Evolutionary conservation across 176 grass and related monocot species (phyloP).

Genomic region (Carex myosuroides): DNA sequence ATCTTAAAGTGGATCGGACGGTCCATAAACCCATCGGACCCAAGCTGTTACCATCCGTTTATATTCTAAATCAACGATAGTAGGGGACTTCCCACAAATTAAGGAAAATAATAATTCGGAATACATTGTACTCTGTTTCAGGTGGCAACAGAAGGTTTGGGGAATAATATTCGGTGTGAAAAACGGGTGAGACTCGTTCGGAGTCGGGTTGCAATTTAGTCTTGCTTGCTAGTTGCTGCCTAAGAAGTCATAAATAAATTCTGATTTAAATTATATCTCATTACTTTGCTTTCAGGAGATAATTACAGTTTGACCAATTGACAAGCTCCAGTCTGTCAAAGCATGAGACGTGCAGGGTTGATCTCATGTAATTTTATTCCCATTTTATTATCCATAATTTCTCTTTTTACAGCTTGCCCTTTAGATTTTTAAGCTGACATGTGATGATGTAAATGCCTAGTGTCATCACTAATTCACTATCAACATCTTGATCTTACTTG

Average conservation of each 20-base stretch:
- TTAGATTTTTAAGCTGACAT: neutral
- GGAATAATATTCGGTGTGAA: neutral
- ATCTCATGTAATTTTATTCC: neutral
- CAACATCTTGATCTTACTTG: neutral
- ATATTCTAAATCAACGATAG: no score
- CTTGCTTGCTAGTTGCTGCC: neutral
- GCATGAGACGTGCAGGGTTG: neutral
- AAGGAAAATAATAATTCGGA: neutral
- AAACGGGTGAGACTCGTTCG: neutral
- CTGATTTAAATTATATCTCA: neutral
- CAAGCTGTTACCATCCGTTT: no score
- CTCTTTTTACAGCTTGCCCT: no score
- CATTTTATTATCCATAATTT: no score
- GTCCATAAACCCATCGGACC: no score
- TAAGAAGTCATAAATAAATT: neutral
- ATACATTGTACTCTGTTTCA: neutral
- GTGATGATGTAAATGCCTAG: neutral
- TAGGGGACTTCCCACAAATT: neutral
- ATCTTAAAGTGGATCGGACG: no score
- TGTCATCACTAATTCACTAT: neutral
- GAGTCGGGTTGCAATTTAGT: neutral
- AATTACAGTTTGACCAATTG: neutral
- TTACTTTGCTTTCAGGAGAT: neutral
- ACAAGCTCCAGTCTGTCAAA: neutral
- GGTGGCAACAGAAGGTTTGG: neutral